Evolutionary conservation across 2,329 filamentous ascomycete genomes (phyloP).

Genomic region (Cercospora beticola): DNA sequence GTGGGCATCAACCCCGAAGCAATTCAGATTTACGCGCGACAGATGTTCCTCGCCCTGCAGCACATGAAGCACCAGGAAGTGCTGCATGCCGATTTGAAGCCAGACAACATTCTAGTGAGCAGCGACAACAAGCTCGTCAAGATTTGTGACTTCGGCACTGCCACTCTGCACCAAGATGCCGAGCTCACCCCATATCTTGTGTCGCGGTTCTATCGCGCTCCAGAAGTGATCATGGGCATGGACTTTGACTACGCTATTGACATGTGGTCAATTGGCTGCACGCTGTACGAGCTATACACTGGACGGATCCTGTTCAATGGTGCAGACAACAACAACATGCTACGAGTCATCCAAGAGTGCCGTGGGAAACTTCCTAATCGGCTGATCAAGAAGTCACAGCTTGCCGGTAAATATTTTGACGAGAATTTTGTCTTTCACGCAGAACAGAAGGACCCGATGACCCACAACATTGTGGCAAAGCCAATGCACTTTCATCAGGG

Average conservation of each 20-base stretch:
- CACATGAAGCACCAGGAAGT: slow-evolving; percentile 91
- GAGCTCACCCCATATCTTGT: slow-evolving; percentile 94
- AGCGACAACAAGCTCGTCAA: slow-evolving; percentile 82
- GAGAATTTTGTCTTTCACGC: slow-evolving; percentile 67
- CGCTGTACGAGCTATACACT: slow-evolving; percentile 93
- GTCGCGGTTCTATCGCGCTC: slow-evolving; percentile 94
- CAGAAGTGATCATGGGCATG: slow-evolving; percentile 96
- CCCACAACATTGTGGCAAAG: slow-evolving; percentile 73
- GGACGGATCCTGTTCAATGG: slow-evolving; percentile 97
- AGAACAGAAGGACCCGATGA: slow-evolving; percentile 81
- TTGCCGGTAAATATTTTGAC: slow-evolving; percentile 78
- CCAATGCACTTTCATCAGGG: slow-evolving; percentile 68
- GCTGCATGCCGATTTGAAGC: slow-evolving; percentile 93
- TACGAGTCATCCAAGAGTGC: slow-evolving; percentile 93
- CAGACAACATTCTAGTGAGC: slow-evolving; percentile 92
- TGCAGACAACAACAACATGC: slow-evolving; percentile 96
- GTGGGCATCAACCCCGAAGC: slow-evolving; percentile 87
- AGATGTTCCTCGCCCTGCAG: slow-evolving; percentile 87
- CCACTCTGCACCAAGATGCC: slow-evolving; percentile 84
- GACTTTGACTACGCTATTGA: slow-evolving; percentile 92
- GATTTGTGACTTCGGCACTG: slow-evolving; percentile 95
- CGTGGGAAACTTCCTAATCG: slow-evolving; percentile 89
- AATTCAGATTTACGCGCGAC: slow-evolving; percentile 84
- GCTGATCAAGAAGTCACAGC: slow-evolving; percentile 76
- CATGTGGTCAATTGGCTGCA: slow-evolving; percentile 97